phyloP scores from a whole-genome alignment of 208 protist species.

The Strigomonas culicis region DNA sequence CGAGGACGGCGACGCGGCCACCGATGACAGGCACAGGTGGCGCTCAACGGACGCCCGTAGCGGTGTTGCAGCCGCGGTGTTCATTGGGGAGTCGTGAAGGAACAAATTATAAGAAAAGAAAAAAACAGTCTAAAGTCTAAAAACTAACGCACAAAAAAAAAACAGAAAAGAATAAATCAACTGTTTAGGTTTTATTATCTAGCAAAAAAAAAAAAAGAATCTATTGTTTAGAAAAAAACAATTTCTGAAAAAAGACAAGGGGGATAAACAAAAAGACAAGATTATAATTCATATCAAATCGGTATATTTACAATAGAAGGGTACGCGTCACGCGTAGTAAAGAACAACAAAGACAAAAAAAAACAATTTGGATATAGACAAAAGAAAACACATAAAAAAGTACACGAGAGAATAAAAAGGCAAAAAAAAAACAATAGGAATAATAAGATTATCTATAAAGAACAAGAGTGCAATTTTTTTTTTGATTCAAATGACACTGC shows the following conservation, averaged over 20 bases:
- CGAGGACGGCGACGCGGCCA: no score
- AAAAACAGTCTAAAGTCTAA: background rate
- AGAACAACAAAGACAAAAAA: background rate
- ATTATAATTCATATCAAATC: background rate
- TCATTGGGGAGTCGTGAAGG: background rate
- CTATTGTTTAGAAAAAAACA: background rate
- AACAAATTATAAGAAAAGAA: background rate
- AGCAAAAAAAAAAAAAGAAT: constrained; percentile 1
- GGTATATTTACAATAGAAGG: background rate
- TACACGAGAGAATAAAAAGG: background rate
- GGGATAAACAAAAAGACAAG: constrained; percentile 1
- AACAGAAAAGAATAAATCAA: constrained; percentile 2
- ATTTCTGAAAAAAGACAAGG: constrained; percentile 10
- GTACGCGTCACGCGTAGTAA: background rate
- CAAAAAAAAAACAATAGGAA: constrained; percentile 11
- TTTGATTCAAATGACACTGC: no score
- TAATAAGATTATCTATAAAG: constrained; percentile 7
- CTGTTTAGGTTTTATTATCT: background rate
- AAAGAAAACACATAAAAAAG: constrained; percentile 9
- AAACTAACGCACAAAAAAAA: background rate
- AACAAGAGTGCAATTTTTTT: no score
- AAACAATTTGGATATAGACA: constrained; percentile 7
- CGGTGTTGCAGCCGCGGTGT: no score
- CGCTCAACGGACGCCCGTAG: no score
- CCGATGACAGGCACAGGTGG: no score